Evolutionary conservation across 2,329 filamentous ascomycete genomes (phyloP).

Genomic region (Talaromyces sp.): DNA sequence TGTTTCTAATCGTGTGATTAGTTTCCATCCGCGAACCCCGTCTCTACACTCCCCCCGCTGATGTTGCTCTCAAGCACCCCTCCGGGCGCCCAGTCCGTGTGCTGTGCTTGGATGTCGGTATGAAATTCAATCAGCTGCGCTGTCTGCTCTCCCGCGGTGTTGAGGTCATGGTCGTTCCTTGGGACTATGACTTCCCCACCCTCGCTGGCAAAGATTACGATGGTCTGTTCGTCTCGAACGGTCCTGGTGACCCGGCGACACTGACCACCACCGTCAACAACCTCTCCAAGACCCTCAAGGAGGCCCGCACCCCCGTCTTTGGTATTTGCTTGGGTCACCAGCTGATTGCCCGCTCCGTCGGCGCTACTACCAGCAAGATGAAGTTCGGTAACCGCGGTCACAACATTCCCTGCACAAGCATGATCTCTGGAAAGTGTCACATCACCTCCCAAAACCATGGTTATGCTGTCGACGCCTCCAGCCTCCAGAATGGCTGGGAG

Average conservation of each 20-base stretch:
- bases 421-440: conserved; percentile 94
- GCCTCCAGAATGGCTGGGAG: conserved; percentile 77
- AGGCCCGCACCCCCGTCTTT: conserved; percentile 84
- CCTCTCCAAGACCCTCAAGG: conserved; percentile 73
- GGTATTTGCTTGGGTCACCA: conserved; percentile 97
- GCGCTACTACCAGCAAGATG: conserved; percentile 89
- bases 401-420: conserved; percentile 96
- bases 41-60: conserved; percentile 75
- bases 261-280: conserved; percentile 77
- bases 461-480: conserved; percentile 83
- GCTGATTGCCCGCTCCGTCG: conserved; percentile 83
- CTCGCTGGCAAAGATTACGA: conserved; percentile 84
- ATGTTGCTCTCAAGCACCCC: conserved; percentile 77
- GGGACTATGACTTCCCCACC: conserved; percentile 87
- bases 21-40: conserved; percentile 88
- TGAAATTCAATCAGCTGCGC: conserved; percentile 97
- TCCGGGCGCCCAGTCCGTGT: conserved; percentile 86
- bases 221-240: conserved; percentile 96
- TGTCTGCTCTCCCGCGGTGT: conserved; percentile 90
- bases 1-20: conserved; percentile 42
- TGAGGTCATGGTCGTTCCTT: conserved; percentile 91
- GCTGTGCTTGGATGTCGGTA: conserved; percentile 90
- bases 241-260: conserved; percentile 90
- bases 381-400: conserved; percentile 99
- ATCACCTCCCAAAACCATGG: conserved; percentile 99